phyloP scores from a whole-genome alignment of 148 eudicot species.

The Chenopodium suecicum region DNA sequence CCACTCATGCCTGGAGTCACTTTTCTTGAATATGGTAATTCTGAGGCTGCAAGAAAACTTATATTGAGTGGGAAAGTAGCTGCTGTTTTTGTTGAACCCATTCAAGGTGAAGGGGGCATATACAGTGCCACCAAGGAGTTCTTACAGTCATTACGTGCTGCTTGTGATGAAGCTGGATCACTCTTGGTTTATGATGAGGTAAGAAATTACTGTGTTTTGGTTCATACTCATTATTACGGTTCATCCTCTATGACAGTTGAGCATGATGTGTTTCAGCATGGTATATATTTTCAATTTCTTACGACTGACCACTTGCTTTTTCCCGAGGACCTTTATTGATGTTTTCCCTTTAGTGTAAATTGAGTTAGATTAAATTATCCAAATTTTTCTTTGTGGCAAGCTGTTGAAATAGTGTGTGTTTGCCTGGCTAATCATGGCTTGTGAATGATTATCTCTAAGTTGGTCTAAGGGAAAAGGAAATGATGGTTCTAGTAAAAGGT shows the following conservation, averaged over 20 bases:
- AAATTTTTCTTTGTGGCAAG: not conserved
- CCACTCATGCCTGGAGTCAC: constrained; percentile 94
- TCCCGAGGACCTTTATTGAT: not conserved
- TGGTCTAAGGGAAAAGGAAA: constrained; percentile 38
- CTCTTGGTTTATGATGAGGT: constrained; percentile 94
- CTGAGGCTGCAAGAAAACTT: constrained; percentile 52
- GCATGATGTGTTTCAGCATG: not conserved
- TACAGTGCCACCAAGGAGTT: constrained; percentile 82
- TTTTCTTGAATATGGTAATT: constrained; percentile 75
- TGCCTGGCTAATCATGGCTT: not conserved
- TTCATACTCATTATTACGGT: not conserved
- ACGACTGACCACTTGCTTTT: not conserved
- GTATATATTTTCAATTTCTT: not conserved
- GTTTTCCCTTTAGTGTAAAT: not conserved
- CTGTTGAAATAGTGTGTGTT: not conserved
- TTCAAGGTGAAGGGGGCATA: constrained; percentile 97
- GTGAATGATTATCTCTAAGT: constrained; percentile 1
- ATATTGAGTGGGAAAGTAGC: constrained; percentile 75
- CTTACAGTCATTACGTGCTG: constrained; percentile 63
- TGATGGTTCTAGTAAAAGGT: constrained; percentile 82
- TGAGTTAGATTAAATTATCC: not conserved
- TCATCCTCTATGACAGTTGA: not conserved
- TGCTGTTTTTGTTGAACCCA: constrained; percentile 91
- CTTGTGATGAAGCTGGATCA: constrained; percentile 73
- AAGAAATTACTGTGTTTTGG: constrained; percentile 17